Evolutionary conservation across 169 alveolate species (phyloP), one percentile per base, ranked within the genome.

Genomic region (Plasmodium ovale): DNA sequence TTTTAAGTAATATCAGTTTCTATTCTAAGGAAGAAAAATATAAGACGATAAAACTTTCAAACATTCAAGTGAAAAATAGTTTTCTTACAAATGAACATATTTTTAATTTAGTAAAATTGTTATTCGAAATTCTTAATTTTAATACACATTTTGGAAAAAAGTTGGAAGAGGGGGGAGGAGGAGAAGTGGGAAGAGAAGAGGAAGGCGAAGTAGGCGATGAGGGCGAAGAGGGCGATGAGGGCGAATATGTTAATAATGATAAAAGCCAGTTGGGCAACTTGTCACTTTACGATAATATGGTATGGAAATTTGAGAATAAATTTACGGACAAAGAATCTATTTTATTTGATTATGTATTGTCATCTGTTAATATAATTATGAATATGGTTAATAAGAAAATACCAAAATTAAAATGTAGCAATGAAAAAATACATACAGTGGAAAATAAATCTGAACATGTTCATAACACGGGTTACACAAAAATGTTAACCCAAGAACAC

Each of bases 21-120:
- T 31, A 82, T 82, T 42, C 90, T 10, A 82, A 82, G 1, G 90
- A 82, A 56, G 84, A 64, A 53, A 82, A 82, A 82, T 82, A 47
- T 33, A 82, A 53, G 65, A 65, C 68, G 12, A 82, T 82, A 5
- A 82, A 82, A 35, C 49, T 82, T 21, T 53, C 72, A 47, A 82
- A 82, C 39, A 54, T 12, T 49, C 82, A 82, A 65, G 47, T 82
- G 12, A 82, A 37, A 53, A 49, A 37, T 37, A 31, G 49, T 2
- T 82, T 82, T 29, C 65, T 59, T 49, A 82, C 64, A 25, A 82
- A 47, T 82, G 31, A 23, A 65, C 84, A 82, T 31, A 82, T 82
- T 47, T 82, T 65, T 82, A 67, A 67, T 49, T 65, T 67, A 82
- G 31, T 44, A 12, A 67, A 82, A 82, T 65, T 82, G 42, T 67